phyloP scores from a whole-genome alignment of 2,329 filamentous ascomycete genomes.

The Zymoseptoria passerinii region DNA sequence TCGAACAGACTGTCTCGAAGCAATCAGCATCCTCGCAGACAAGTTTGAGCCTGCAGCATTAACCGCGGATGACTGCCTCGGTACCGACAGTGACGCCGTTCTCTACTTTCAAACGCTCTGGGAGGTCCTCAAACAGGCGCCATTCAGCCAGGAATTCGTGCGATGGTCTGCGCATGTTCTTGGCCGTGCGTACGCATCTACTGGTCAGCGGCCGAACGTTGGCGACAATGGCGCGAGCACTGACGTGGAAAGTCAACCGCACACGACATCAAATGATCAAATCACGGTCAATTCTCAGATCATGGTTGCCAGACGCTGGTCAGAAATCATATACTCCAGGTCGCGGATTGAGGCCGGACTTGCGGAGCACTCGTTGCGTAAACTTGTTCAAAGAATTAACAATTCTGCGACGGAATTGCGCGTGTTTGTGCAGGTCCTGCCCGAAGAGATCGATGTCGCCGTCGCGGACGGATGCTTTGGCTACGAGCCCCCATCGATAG shows the following conservation, averaged over 20 bases:
- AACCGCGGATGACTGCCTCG: conserved; percentile 58
- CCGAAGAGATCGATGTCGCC: conserved; percentile 17
- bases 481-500: conserved; percentile 18
- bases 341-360: conserved; percentile 35
- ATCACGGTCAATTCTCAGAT: conserved; percentile 24
- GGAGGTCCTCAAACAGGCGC: conserved; percentile 12
- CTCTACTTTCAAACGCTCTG: conserved; percentile 20
- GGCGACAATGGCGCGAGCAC: background rate
- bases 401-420: conserved; percentile 14
- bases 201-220: conserved; percentile 19
- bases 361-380: conserved; percentile 34
- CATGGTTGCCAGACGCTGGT: conserved; percentile 31
- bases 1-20: conserved; percentile 58
- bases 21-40: conserved; percentile 64
- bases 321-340: conserved; percentile 16
- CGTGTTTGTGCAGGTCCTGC: conserved; percentile 25
- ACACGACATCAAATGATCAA: background rate
- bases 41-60: conserved; percentile 59
- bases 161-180: conserved; percentile 80
- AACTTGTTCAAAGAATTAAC: conserved; percentile 14
- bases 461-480: conserved; percentile 19
- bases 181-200: conserved; percentile 67
- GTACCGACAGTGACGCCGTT: conserved; percentile 56
- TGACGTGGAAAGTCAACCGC: background rate
- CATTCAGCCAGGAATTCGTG: conserved; percentile 32